Base-by-base conservation (phyloP, 2,329 filamentous ascomycete genomes). In the Periconia digitata region DNA sequence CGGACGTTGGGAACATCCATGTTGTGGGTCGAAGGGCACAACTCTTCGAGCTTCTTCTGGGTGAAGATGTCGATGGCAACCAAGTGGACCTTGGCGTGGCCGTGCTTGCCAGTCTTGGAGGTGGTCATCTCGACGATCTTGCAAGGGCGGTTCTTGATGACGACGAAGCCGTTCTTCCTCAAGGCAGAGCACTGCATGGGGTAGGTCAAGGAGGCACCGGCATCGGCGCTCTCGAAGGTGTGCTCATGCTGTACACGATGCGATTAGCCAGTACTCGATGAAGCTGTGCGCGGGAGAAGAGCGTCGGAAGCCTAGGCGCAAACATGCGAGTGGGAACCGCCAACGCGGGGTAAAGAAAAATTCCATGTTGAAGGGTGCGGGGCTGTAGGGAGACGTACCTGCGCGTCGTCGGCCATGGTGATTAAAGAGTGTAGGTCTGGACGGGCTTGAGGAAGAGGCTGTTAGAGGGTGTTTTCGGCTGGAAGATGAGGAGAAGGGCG, bases 111-210 rank as follows among this genome's bases (percentile, higher is more conserved):
- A 66, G 94, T 99, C 92, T 99, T 99, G 78, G 94, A 99, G 82
- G 94, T 99, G 67, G 91, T 96, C 95, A 99, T 99, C 74, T 99
- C 94, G 78, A 97, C 90, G 71, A 99, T 99, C 89, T 97, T 99
- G 92, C 94, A 99, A 70, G 94, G 95, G 70, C 94, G 94, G 79
- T 83, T 81, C 87, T 99, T 99, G 82, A 99, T 97, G 76, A 92
- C 87, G 77, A 99, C 94, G 84, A 89, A 87, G 64, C 94, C 92
- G 87, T 95, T 95, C 92, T 99, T 97, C 76, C 94, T 89, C 84
- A 99, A 85, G 72, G 95, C 92, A 81, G 95, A 99, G 81, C 94
- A 99, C 85, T 99, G 94, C 90, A 95, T 95, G 69, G 94, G 94
- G 82, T 75, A 96, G 74, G 94, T 99, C 72, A 81, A 74, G 66